These are phyloP conservation scores for Picea engelmannii DNA, from an alignment of 83 land plant genomes.

Conservation along the genomic window DNA sequence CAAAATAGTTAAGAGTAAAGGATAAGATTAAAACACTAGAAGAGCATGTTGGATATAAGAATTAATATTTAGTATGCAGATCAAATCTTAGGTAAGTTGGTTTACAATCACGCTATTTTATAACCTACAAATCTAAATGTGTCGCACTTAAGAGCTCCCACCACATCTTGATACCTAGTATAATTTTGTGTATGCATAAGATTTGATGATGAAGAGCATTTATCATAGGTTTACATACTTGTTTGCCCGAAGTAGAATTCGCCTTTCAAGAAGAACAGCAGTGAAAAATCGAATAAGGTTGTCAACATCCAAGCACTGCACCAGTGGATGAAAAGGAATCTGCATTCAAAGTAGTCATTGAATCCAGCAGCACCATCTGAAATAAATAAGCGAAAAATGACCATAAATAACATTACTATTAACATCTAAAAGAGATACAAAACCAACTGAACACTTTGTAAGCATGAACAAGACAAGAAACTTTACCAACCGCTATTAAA, in stretches of 20 bases:
- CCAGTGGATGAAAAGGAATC: conserved; percentile 95
- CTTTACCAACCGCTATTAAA: conserved; percentile 8
- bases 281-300: conserved; percentile 84
- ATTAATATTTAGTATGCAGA: not conserved
- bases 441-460: too few species aligned
- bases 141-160: not conserved
- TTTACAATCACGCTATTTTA: not conserved
- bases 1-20: not conserved
- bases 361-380: conserved; percentile 16
- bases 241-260: conserved; percentile 84
- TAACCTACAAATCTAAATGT: not conserved
- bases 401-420: conserved; percentile 4
- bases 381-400: not conserved
- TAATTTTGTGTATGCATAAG: not conserved
- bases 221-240: conserved; percentile 51
- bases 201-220: not conserved
- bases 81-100: not conserved
- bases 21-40: not conserved
- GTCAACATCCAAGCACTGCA: conserved; percentile 94
- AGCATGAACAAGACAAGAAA: not conserved
- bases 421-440: conserved; percentile 1
- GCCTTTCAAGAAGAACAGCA: conserved; percentile 90
- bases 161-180: not conserved
- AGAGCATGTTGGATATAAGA: not conserved
- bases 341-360: conserved; percentile 33